A percentile compares a stretch with the other conserved stretches of the same genome.
Evolutionary conservation across 2,329 filamentous ascomycete genomes (phyloP).

Genomic region (Chaetomium olivaceum): DNA sequence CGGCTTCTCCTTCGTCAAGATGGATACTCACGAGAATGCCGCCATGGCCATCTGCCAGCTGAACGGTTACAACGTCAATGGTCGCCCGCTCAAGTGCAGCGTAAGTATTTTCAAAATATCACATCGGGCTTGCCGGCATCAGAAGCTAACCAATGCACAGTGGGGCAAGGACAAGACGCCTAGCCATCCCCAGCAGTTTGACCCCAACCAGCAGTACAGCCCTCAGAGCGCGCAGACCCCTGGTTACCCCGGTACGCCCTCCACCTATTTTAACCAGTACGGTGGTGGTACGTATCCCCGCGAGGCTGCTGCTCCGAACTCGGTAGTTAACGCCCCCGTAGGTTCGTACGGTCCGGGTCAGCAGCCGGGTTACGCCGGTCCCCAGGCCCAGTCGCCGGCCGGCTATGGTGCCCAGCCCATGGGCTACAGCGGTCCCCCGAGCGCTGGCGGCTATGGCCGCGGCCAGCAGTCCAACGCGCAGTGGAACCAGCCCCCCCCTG

Average conservation of each 20-base stretch:
- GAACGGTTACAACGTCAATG: constrained; percentile 97
- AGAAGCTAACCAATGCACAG: constrained; percentile 48
- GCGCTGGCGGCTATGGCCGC: constrained; percentile 81
- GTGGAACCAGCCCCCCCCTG: constrained; percentile 53
- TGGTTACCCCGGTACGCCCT: constrained; percentile 75
- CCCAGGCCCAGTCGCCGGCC: constrained; percentile 61
- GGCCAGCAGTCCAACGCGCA: constrained; percentile 63
- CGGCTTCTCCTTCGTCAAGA: constrained; percentile 98
- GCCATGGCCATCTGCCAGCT: constrained; percentile 98
- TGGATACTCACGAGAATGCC: constrained; percentile 97
- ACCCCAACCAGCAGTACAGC: constrained; percentile 72
- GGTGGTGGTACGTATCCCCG: constrained; percentile 65
- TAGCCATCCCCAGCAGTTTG: constrained; percentile 69
- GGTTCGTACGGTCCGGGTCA: constrained; percentile 51
- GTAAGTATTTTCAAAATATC: constrained; percentile 60
- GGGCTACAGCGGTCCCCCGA: constrained; percentile 70
- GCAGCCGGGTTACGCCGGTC: constrained; percentile 65
- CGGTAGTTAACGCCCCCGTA: constrained; percentile 53
- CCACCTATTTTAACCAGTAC: constrained; percentile 90
- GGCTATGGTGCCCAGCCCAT: constrained; percentile 67
- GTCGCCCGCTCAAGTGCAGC: constrained; percentile 95
- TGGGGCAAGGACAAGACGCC: constrained; percentile 99
- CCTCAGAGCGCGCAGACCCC: constrained; percentile 73
- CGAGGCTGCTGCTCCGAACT: background rate
- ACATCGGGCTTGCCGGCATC: background rate